These are phyloP conservation scores for Candida corydali DNA, from an alignment of 805 yeast genomes.

Conservation along the genomic window DNA sequence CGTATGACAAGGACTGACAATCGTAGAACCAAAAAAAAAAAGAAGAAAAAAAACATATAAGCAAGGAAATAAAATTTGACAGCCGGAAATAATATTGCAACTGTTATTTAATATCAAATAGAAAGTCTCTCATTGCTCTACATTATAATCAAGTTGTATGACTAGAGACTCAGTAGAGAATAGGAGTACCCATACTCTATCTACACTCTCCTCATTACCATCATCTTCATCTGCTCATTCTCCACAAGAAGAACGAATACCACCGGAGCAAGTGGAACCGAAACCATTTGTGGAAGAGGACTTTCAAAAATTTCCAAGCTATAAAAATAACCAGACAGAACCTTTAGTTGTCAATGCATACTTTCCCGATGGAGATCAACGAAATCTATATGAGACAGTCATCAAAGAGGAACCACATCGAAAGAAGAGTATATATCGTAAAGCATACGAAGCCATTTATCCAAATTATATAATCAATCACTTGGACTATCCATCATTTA, in stretches of 20 bases:
- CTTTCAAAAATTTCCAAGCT: not conserved
- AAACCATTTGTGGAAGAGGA: not conserved
- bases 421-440: slow-evolving; percentile 13
- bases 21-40: no score
- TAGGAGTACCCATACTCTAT: not conserved
- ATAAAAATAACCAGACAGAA: not conserved
- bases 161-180: not conserved
- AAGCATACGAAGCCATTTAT: slow-evolving; percentile 7
- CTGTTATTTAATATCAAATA: no score
- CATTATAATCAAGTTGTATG: not conserved
- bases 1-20: no score
- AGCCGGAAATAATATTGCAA: no score
- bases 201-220: not conserved
- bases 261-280: not conserved
- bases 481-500: slow-evolving; percentile 21
- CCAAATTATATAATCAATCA: slow-evolving; percentile 26
- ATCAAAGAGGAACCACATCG: slow-evolving; percentile 9
- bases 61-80: no score
- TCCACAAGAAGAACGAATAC: not conserved
- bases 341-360: slow-evolving; percentile 7
- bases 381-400: slow-evolving; percentile 3
- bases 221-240: slow-evolving; percentile 1
- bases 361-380: slow-evolving; percentile 8
- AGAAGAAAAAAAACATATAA: no score
- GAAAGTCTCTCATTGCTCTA: no score